Evolutionary conservation across 192 early-diverging fungal genomes (phyloP).

Genomic region (Glomus cerebriforme): DNA sequence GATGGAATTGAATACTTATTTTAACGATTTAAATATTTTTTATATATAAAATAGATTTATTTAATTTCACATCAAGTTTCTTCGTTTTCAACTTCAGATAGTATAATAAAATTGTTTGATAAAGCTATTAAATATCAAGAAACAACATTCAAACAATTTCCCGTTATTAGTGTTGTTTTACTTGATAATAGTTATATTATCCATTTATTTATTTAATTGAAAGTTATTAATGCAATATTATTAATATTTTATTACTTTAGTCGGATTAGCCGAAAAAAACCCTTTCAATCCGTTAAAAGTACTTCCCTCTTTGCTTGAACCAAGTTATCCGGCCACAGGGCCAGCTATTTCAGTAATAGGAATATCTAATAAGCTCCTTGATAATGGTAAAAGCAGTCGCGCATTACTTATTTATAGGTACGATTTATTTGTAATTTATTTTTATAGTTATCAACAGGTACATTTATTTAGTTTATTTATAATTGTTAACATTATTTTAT

Average conservation of each 20-base stretch:
- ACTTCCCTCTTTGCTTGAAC: background rate
- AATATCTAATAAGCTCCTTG: constrained; percentile 30
- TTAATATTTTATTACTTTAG: background rate
- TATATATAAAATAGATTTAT: no score
- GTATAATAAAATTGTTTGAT: constrained; percentile 27
- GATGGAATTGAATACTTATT: no score
- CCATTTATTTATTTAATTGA: no score
- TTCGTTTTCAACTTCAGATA: constrained; percentile 30
- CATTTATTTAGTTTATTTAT: background rate
- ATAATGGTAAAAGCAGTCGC: constrained; percentile 30
- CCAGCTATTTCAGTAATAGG: constrained; percentile 14
- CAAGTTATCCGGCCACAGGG: background rate
- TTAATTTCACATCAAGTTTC: constrained; percentile 33
- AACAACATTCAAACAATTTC: constrained; percentile 8
- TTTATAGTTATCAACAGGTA: no score
- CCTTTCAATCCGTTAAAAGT: background rate
- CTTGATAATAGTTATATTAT: constrained; percentile 6
- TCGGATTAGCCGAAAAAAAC: constrained; percentile 32
- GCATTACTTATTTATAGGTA: constrained; percentile 19
- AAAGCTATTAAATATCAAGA: constrained; percentile 23
- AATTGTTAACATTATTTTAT: background rate
- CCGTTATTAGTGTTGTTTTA: constrained; percentile 24
- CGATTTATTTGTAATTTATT: no score
- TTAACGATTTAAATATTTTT: no score
- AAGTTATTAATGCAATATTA: background rate